Percentiles rank a stretch among this genome's conserved stretches.
phyloP scores from a whole-genome alignment of 2,329 filamentous ascomycete genomes.

The Iodosphaeria phyllophila region DNA sequence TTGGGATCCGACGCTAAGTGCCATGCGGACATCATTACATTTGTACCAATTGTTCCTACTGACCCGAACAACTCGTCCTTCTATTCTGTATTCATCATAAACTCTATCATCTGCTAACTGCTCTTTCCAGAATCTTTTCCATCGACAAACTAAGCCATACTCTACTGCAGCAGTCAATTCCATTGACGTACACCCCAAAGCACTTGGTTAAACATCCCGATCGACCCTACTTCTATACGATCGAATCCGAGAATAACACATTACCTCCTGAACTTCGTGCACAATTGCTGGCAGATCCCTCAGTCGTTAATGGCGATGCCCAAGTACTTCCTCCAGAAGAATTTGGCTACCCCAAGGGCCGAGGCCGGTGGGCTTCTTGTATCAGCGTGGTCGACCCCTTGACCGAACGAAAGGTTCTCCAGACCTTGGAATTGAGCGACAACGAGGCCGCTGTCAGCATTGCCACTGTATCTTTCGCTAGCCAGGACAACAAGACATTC shows the following conservation, averaged over 20 bases:
- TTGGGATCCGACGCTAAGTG: constrained; percentile 35
- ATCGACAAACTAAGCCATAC: constrained; percentile 76
- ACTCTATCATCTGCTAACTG: constrained; percentile 14
- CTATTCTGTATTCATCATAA: constrained; percentile 1
- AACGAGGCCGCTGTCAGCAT: constrained; percentile 87
- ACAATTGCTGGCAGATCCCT: constrained; percentile 56
- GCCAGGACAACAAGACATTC: constrained; percentile 76
- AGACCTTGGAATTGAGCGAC: constrained; percentile 64
- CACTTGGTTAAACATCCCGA: constrained; percentile 78
- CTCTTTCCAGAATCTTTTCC: constrained; percentile 57
- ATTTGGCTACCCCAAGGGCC: constrained; percentile 74
- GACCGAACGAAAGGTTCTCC: constrained; percentile 51
- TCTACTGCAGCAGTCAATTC: constrained; percentile 69
- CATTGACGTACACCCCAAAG: constrained; percentile 77
- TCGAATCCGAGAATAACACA: constrained; percentile 85
- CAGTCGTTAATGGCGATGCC: constrained; percentile 53
- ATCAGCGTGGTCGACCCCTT: constrained; percentile 82
- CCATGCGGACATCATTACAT: constrained; percentile 37
- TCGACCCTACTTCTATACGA: constrained; percentile 78
- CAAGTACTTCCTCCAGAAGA: constrained; percentile 55
- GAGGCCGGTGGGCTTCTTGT: constrained; percentile 86
- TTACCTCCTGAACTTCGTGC: constrained; percentile 60
- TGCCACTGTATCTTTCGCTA: constrained; percentile 68
- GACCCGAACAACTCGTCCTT: constrained; percentile 25
- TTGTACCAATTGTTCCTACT: constrained; percentile 96